Conservation (phyloP, 768 basidiomycete genomes). For the Pleurotus eryngii region DNA sequence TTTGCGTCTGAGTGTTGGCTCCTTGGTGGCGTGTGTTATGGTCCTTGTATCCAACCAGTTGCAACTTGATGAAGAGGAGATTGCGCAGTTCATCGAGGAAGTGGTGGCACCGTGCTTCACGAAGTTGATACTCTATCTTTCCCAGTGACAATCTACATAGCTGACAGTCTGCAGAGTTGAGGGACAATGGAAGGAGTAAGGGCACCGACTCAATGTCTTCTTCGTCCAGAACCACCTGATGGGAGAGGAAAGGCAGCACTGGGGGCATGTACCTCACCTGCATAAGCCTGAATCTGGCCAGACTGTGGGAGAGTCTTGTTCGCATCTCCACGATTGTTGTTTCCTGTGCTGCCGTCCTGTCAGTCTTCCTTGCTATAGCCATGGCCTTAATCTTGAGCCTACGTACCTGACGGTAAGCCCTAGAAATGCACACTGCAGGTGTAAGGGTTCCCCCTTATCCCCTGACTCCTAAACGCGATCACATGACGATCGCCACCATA, state of each 20-base stretch:
- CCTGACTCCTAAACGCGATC: too few relatives aligned
- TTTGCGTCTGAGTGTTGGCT: background rate
- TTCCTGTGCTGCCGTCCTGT: background rate
- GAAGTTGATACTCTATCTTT: background rate
- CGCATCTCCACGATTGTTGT: background rate
- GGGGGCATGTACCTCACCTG: background rate
- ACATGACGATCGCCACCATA: too few relatives aligned
- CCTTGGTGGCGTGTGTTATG: background rate
- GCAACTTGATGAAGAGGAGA: background rate
- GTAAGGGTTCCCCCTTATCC: too few relatives aligned
- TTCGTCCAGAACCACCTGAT: background rate
- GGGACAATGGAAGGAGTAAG: background rate
- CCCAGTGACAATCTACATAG: background rate
- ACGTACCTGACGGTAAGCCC: background rate
- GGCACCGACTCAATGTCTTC: slow-evolving; percentile 1
- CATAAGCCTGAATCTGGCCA: background rate
- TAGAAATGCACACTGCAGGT: slow-evolving; percentile 5
- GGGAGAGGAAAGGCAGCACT: background rate
- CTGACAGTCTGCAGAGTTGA: background rate
- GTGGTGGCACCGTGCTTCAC: background rate
- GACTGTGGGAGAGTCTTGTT: background rate
- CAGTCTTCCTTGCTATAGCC: background rate
- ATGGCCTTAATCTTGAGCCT: background rate
- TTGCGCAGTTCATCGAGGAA: background rate
- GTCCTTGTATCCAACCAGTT: background rate